Evolutionary conservation across 805 yeast species (phyloP).

Genomic region (Yamadazyma insecticola): DNA sequence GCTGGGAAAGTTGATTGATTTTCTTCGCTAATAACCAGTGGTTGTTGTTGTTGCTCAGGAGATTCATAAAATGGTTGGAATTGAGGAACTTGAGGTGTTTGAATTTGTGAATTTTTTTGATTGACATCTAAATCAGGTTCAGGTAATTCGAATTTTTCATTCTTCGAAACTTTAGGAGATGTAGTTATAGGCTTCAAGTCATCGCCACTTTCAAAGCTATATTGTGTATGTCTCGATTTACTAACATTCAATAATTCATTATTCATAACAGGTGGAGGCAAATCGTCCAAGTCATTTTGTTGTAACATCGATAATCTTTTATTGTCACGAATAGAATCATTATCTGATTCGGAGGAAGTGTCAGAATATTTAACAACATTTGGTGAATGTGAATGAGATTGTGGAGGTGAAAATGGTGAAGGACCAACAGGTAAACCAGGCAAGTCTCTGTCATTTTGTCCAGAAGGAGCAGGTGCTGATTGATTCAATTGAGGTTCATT

Average conservation of each 20-base stretch:
- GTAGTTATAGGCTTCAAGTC: constrained; percentile 26
- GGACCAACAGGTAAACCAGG: constrained; percentile 9
- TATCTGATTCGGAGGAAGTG: constrained; percentile 13
- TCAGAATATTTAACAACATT: constrained; percentile 33
- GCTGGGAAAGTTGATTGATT: constrained; percentile 12
- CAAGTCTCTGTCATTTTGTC: constrained; percentile 7
- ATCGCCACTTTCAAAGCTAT: constrained; percentile 40
- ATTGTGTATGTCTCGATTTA: constrained; percentile 14
- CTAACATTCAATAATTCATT: constrained; percentile 6
- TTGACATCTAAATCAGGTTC: constrained; percentile 13
- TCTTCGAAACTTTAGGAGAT: constrained; percentile 20
- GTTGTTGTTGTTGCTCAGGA: constrained; percentile 1
- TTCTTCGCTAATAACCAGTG: background rate
- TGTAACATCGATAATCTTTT: constrained; percentile 28
- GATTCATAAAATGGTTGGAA: too few relatives aligned
- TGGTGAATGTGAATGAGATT: constrained; percentile 23
- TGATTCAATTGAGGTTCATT: too few relatives aligned
- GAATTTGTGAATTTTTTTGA: background rate
- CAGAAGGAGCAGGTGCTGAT: too few relatives aligned
- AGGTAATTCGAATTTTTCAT: constrained; percentile 11
- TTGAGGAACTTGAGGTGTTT: background rate
- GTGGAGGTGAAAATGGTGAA: constrained; percentile 6
- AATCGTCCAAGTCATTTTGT: constrained; percentile 25
- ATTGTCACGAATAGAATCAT: constrained; percentile 11
- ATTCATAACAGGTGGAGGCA: constrained; percentile 8